A percentile compares a stretch with the other conserved stretches of the same genome.
phyloP scores from a whole-genome alignment of 768 basidiomycete species.

The Glaciozyma martinii region DNA sequence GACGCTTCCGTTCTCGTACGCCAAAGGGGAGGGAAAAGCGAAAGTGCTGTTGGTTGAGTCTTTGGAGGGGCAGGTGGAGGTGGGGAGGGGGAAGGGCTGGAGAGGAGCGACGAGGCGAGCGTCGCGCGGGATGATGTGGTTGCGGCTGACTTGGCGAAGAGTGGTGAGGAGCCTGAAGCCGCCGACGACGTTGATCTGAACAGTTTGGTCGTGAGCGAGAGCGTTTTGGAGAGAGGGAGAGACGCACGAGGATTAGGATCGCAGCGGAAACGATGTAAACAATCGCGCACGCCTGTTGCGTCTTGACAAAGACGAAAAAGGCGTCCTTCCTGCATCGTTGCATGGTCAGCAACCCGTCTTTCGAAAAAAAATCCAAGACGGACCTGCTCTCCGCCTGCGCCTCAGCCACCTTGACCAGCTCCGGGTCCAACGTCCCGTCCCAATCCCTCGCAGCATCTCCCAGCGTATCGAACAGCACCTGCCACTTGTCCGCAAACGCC shows the following conservation, averaged over 20 bases:
- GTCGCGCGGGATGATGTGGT: constrained; percentile 2
- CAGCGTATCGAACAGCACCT: background rate
- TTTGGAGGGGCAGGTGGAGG: no score
- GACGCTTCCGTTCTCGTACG: no score
- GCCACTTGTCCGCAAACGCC: background rate
- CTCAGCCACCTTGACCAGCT: background rate
- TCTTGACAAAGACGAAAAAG: background rate
- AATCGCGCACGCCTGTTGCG: background rate
- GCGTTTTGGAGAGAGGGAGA: background rate
- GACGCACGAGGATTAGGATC: background rate
- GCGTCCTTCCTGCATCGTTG: background rate
- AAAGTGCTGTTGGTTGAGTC: no score
- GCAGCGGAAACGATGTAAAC: constrained; percentile 2
- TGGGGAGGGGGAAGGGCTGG: background rate
- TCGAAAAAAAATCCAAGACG: no score
- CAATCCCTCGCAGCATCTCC: background rate
- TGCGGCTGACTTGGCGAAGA: background rate
- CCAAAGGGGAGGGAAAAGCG: no score
- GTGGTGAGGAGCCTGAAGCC: constrained; percentile 5
- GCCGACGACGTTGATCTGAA: constrained; percentile 5
- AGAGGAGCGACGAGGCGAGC: constrained; percentile 9
- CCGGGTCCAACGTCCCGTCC: background rate
- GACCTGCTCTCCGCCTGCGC: no score
- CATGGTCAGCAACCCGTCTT: background rate
- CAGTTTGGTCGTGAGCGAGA: background rate